Percentiles rank a stretch among this genome's conserved stretches.
Evolutionary conservation across 495 filamentous ascomycete genomes (phyloP).

Genomic region (Penicillium psychrofluorescens): DNA sequence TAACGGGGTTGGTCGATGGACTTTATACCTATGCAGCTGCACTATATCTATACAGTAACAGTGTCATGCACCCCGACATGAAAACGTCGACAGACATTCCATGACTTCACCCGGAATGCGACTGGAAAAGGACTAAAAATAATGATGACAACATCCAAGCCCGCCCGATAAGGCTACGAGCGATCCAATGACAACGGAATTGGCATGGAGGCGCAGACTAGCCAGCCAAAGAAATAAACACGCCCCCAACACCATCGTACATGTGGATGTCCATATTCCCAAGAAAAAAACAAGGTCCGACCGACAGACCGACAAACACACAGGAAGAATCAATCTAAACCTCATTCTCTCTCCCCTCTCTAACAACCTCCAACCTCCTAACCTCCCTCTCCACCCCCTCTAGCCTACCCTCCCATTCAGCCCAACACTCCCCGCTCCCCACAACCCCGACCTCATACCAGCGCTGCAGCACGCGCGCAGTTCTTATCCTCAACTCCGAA

Average conservation of each 20-base stretch:
- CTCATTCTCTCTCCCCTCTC: conserved; percentile 33
- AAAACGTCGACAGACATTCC: too few relatives aligned
- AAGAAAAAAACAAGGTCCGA: neutral
- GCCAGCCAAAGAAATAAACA: neutral
- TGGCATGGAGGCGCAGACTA: neutral
- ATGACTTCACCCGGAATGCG: too few relatives aligned
- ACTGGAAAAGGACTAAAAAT: too few relatives aligned
- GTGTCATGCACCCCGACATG: too few relatives aligned
- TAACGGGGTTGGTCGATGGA: too few relatives aligned
- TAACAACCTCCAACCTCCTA: conserved; percentile 46
- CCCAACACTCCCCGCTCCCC: conserved; percentile 61
- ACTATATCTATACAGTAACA: too few relatives aligned
- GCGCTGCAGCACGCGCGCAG: conserved; percentile 60
- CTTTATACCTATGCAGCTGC: too few relatives aligned
- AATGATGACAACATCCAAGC: too few relatives aligned
- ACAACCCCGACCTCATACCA: conserved; percentile 77
- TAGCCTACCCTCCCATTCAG: conserved; percentile 64
- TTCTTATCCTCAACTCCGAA: conserved; percentile 63
- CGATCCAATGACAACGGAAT: too few relatives aligned
- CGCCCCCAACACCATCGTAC: neutral
- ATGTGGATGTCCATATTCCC: too few relatives aligned
- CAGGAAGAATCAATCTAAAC: conserved; percentile 11
- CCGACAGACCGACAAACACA: neutral
- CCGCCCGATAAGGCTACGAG: too few relatives aligned
- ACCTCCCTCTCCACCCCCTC: conserved; percentile 60